These are phyloP conservation scores for Wallacemonas sp. DNA, from an alignment of 208 protist genomes.

Conservation along the genomic window DNA sequence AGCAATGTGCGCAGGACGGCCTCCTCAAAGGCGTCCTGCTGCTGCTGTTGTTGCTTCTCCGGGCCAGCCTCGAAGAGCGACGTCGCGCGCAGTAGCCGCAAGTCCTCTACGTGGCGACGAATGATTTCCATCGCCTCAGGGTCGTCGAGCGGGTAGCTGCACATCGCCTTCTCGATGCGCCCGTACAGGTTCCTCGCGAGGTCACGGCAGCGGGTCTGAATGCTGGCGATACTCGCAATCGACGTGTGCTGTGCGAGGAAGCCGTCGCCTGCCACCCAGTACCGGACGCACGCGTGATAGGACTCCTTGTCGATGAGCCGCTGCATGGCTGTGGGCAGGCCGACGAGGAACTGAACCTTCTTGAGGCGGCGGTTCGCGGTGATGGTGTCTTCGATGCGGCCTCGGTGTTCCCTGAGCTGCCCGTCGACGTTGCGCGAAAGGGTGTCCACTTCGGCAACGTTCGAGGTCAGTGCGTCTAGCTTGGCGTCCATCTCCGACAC, in stretches of 20 bases:
- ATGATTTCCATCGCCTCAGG: constrained; percentile 78
- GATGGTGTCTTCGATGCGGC: constrained; percentile 72
- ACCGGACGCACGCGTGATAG: constrained; percentile 57
- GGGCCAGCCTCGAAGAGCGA: constrained; percentile 43
- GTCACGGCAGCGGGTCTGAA: constrained; percentile 46
- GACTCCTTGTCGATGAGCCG: constrained; percentile 54
- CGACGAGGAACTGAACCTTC: constrained; percentile 83
- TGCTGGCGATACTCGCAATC: constrained; percentile 57
- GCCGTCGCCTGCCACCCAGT: constrained; percentile 77
- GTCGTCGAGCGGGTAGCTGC: constrained; percentile 64
- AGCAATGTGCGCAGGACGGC: constrained; percentile 59
- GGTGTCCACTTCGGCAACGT: constrained; percentile 69
- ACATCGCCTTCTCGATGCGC: constrained; percentile 62
- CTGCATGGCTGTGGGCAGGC: constrained; percentile 65
- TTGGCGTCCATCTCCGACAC: constrained; percentile 90
- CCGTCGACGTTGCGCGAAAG: constrained; percentile 25
- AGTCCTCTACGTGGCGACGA: constrained; percentile 61
- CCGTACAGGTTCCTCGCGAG: constrained; percentile 64
- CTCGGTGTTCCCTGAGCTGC: constrained; percentile 8
- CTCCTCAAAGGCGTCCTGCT: constrained; percentile 45
- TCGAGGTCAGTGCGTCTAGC: constrained; percentile 67
- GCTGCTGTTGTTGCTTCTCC: neutral
- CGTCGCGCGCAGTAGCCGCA: constrained; percentile 79
- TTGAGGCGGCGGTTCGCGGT: constrained; percentile 68
- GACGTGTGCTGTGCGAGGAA: constrained; percentile 67